Evolutionary conservation across 2,329 filamentous ascomycete genomes (phyloP).

Genomic region (Dryadomyces quercivorus): DNA sequence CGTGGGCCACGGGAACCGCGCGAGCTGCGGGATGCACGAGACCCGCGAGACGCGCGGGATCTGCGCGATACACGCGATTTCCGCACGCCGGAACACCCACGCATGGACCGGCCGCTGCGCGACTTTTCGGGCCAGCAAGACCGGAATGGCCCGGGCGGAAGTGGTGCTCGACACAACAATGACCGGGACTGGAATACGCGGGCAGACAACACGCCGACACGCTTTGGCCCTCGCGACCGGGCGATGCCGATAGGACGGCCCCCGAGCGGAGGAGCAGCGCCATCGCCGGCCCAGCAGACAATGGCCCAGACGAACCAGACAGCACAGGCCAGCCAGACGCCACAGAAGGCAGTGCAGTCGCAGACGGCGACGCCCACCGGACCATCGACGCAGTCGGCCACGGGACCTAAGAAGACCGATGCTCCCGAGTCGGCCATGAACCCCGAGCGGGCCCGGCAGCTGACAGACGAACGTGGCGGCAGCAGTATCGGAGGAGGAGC

Average conservation of each 20-base stretch:
- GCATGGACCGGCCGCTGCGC: conserved; percentile 23
- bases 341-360: not conserved
- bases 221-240: not conserved
- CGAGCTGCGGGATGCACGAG: conserved; percentile 8
- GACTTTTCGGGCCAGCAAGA: conserved; percentile 21
- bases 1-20: not conserved
- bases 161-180: conserved; percentile 29
- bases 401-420: not conserved
- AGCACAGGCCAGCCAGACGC: not conserved
- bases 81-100: conserved; percentile 24
- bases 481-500: conserved; percentile 16
- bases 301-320: not conserved
- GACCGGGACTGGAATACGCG: conserved; percentile 26
- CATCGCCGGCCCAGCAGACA: conserved; percentile 2
- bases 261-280: conserved; percentile 8
- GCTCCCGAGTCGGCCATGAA: conserved; percentile 38
- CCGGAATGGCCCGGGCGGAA: conserved; percentile 19
- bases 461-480: conserved; percentile 28
- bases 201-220: conserved; percentile 15
- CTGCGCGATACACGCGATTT: conserved; percentile 22
- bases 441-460: conserved; percentile 40
- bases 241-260: not conserved
- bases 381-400: not conserved
- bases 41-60: conserved; percentile 27
- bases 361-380: not conserved